A percentile compares a stretch with the other conserved stretches of the same genome.
These are phyloP conservation scores for Ocimum tenuiflorum DNA, from an alignment of 257 asterid genomes.

Conservation along the genomic window DNA sequence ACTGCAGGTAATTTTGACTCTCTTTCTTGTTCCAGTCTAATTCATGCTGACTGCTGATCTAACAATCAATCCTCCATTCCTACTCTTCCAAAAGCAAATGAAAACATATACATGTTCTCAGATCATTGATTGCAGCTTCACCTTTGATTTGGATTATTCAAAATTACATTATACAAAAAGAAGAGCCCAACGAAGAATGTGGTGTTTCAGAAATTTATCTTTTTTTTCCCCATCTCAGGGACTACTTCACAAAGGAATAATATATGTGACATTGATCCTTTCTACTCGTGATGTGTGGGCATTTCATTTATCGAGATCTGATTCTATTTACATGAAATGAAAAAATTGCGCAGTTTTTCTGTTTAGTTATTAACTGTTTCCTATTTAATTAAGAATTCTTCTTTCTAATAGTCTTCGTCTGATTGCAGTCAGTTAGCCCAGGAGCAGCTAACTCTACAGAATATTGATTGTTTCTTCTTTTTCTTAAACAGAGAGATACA, in stretches of 20 bases:
- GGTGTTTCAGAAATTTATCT: not conserved
- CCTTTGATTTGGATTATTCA: too few species aligned
- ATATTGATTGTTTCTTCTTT: conserved; percentile 15
- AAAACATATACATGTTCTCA: too few species aligned
- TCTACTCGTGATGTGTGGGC: not conserved
- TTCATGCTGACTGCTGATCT: not conserved
- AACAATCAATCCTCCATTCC: too few species aligned
- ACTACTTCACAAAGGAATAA: not conserved
- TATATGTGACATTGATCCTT: not conserved
- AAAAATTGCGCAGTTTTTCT: not conserved
- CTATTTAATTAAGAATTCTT: conserved; percentile 3
- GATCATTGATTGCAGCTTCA: too few species aligned
- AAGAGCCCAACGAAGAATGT: too few species aligned
- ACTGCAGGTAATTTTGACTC: conserved; percentile 53
- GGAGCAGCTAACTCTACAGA: not conserved
- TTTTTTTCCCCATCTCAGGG: not conserved
- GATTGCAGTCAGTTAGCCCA: not conserved
- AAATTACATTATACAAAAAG: too few species aligned
- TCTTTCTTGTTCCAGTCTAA: not conserved
- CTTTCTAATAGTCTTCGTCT: not conserved
- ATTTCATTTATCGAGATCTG: not conserved
- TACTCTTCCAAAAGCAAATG: too few species aligned
- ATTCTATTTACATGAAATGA: not conserved
- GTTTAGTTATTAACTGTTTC: not conserved
- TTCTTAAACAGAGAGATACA: conserved; percentile 73